These are phyloP conservation scores for Candida maltosa DNA, from an alignment of 805 yeast genomes.

Conservation along the genomic window DNA sequence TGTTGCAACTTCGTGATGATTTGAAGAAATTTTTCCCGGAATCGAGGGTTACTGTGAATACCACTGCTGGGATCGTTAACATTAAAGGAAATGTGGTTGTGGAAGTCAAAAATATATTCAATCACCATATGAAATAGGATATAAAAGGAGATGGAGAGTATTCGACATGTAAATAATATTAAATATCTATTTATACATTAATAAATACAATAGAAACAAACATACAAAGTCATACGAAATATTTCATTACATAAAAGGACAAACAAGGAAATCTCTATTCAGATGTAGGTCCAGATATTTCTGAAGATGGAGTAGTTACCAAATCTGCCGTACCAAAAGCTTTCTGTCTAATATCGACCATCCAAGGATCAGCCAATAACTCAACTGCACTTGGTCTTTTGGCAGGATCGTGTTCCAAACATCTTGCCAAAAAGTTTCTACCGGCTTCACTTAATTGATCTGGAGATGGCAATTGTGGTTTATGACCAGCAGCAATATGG, in stretches of 20 bases:
- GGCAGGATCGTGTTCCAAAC: slow-evolving; percentile 79
- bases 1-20: slow-evolving; percentile 63
- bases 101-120: slow-evolving; percentile 22
- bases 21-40: slow-evolving; percentile 49
- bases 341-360: slow-evolving; percentile 62
- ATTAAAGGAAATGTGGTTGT: slow-evolving; percentile 38
- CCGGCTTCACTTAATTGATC: slow-evolving; percentile 81
- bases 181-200: too few species aligned
- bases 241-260: too few species aligned
- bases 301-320: slow-evolving; percentile 34
- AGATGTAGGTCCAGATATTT: too few species aligned
- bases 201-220: too few species aligned
- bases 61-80: slow-evolving; percentile 32
- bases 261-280: too few species aligned
- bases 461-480: slow-evolving; percentile 76
- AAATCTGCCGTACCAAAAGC: slow-evolving; percentile 51
- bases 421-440: slow-evolving; percentile 61
- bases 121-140: too few species aligned
- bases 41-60: slow-evolving; percentile 38
- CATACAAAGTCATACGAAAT: too few species aligned
- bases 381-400: slow-evolving; percentile 83
- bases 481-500: slow-evolving; percentile 93
- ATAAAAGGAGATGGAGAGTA: too few species aligned
- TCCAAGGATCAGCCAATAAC: slow-evolving; percentile 87
- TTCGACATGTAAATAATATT: too few species aligned